phyloP scores from a whole-genome alignment of 2,329 filamentous ascomycete species.

The Karstenula rhodostoma region DNA sequence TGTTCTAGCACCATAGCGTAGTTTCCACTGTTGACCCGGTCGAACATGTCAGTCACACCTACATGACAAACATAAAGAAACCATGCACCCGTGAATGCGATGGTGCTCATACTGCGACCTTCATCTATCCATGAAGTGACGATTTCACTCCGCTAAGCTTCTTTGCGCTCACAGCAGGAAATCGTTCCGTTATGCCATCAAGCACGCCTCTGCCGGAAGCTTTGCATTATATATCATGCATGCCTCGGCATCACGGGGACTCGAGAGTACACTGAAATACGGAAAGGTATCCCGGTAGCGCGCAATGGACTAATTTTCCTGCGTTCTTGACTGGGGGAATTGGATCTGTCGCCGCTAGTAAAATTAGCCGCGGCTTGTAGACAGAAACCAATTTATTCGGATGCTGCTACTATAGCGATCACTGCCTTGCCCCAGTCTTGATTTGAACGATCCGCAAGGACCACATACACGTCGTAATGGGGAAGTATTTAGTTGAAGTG shows the following conservation, averaged over 20 bases:
- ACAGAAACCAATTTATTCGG: slow-evolving; percentile 4
- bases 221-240: neutral
- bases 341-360: slow-evolving; percentile 1
- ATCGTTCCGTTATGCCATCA: neutral
- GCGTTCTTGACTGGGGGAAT: neutral
- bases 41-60: neutral
- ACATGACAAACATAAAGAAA: neutral
- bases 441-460: neutral
- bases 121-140: neutral
- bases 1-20: neutral
- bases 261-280: neutral
- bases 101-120: neutral
- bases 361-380: slow-evolving; percentile 6
- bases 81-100: neutral
- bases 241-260: neutral
- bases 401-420: neutral
- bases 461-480: neutral
- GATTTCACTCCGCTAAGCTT: neutral
- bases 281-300: slow-evolving; percentile 1
- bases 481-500: neutral
- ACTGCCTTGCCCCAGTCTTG: neutral
- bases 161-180: neutral
- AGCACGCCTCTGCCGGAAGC: neutral
- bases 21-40: neutral
- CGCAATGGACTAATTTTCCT: neutral